Evolutionary conservation across 495 filamentous ascomycete species (phyloP).

Genomic region (Penicillium waksmanii): DNA sequence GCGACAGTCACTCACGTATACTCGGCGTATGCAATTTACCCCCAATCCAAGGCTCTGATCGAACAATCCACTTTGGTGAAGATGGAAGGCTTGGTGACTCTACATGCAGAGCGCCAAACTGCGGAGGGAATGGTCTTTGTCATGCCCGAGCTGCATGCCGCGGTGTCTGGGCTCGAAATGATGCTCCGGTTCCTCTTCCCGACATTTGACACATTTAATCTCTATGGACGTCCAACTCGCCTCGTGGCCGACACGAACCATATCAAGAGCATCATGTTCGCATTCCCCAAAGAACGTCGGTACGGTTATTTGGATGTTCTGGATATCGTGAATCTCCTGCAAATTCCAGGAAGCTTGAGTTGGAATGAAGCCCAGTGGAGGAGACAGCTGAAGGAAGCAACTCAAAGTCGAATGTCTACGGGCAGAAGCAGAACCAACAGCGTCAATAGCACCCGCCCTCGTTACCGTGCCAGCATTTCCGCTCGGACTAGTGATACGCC

Average conservation of each 20-base stretch:
- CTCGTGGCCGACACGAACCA: constrained; percentile 87
- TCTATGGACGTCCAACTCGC: constrained; percentile 89
- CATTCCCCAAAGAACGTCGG: constrained; percentile 83
- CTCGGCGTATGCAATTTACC: constrained; percentile 93
- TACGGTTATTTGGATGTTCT: constrained; percentile 91
- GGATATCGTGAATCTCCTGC: constrained; percentile 79
- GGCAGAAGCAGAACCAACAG: constrained; percentile 59
- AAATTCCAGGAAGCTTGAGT: constrained; percentile 71
- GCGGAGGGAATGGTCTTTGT: constrained; percentile 95
- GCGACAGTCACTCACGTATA: constrained; percentile 90
- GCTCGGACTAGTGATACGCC: constrained; percentile 45
- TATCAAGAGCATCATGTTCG: constrained; percentile 93
- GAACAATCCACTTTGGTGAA: constrained; percentile 95
- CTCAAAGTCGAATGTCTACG: constrained; percentile 71
- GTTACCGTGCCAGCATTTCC: constrained; percentile 70
- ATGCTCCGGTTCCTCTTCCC: constrained; percentile 96
- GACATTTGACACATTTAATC: constrained; percentile 86
- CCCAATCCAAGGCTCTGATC: constrained; percentile 88
- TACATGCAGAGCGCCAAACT: constrained; percentile 73
- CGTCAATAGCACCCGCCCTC: constrained; percentile 60
- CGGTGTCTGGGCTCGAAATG: constrained; percentile 92
- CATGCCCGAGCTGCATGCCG: constrained; percentile 93
- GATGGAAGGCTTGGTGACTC: constrained; percentile 86
- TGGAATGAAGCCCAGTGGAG: constrained; percentile 95
- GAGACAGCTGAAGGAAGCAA: constrained; percentile 84